Evolutionary conservation across 129 eudicot species (phyloP).

Genomic region (Helianthus tuberosus): DNA sequence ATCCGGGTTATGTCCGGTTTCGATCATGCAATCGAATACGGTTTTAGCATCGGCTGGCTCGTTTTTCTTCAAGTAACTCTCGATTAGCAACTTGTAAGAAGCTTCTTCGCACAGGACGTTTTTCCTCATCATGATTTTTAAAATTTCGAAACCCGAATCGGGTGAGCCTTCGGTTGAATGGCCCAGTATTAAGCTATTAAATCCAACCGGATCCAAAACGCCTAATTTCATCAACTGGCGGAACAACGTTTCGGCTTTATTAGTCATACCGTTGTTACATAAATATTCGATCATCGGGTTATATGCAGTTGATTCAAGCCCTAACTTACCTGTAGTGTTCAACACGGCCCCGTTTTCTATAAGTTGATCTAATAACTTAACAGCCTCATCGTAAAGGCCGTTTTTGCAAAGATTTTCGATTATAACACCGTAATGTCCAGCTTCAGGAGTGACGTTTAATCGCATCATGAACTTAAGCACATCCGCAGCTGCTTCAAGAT

Average conservation of each 20-base stretch:
- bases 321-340: conserved; percentile 49
- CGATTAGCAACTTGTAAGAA: conserved; percentile 52
- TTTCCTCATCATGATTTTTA: conserved; percentile 79
- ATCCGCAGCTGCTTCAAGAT: conserved; percentile 85
- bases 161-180: conserved; percentile 78
- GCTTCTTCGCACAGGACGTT: conserved; percentile 51
- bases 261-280: conserved; percentile 69
- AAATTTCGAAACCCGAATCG: conserved; percentile 67
- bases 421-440: conserved; percentile 82
- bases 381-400: conserved; percentile 68
- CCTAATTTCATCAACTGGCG: conserved; percentile 89
- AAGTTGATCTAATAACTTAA: conserved; percentile 68
- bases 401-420: conserved; percentile 76
- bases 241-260: conserved; percentile 74
- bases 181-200: conserved; percentile 66
- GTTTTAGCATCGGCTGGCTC: conserved; percentile 88
- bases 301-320: conserved; percentile 66
- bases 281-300: conserved; percentile 77
- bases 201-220: conserved; percentile 63
- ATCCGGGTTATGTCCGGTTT: conserved; percentile 78
- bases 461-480: conserved; percentile 82
- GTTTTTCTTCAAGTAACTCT: conserved; percentile 70
- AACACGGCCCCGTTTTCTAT: conserved; percentile 69
- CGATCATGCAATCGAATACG: conserved; percentile 81
- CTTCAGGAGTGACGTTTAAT: conserved; percentile 71